A percentile compares a stretch with the other conserved stretches of the same genome.
Evolutionary conservation across 305 asterid genomes (phyloP).

Genomic region (Plantago coronopus): DNA sequence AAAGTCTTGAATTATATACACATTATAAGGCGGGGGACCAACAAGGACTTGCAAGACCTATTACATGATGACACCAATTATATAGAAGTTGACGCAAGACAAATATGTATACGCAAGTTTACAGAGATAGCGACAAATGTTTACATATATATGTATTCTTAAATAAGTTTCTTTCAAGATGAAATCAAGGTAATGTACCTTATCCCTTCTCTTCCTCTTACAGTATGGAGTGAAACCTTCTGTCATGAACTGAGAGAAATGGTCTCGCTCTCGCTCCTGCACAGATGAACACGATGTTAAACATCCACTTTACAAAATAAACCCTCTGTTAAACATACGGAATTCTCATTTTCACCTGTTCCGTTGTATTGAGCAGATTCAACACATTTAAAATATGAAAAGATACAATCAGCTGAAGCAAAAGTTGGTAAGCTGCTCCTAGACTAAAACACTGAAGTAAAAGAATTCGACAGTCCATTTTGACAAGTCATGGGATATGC

Average conservation of each 20-base stretch:
- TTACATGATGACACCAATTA: too few species aligned
- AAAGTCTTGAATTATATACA: too few species aligned
- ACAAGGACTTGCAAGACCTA: too few species aligned
- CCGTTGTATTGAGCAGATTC: not conserved
- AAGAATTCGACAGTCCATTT: too few species aligned
- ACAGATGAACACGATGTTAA: constrained; percentile 17
- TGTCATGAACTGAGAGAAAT: constrained; percentile 91
- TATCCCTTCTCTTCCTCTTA: constrained; percentile 95
- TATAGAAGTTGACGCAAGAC: too few species aligned
- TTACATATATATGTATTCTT: constrained; percentile 7
- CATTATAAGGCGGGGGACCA: too few species aligned
- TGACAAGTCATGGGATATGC: too few species aligned
- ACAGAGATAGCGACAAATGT: not conserved
- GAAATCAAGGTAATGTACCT: constrained; percentile 38
- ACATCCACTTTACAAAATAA: too few species aligned
- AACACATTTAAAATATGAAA: constrained; percentile 1
- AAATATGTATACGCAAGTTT: not conserved
- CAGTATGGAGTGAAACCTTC: constrained; percentile 98
- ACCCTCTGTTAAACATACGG: not conserved
- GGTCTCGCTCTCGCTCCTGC: constrained; percentile 95
- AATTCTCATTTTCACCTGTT: not conserved
- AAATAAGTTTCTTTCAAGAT: constrained; percentile 13
- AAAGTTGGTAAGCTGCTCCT: not conserved
- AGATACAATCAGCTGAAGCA: not conserved
- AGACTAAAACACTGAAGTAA: too few species aligned